These are phyloP conservation scores for Colletotrichum tabaci DNA, from an alignment of 2,329 filamentous ascomycete genomes.

Conservation along the genomic window DNA sequence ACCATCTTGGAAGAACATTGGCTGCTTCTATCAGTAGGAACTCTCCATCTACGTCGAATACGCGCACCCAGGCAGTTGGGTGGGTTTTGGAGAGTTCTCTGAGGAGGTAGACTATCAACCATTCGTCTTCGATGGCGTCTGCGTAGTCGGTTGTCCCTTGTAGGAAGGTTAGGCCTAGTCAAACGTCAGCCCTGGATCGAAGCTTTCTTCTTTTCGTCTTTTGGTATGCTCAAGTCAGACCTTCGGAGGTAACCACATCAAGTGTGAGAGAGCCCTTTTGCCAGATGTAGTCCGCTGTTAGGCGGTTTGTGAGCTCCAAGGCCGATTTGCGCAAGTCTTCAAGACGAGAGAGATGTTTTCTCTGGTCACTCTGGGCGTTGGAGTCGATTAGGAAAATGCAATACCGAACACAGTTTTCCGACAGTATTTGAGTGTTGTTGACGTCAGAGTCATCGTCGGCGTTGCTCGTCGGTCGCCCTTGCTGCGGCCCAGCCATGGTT, in stretches of 20 bases:
- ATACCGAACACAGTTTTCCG: conserved; percentile 91
- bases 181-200: conserved; percentile 8
- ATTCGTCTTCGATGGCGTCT: conserved; percentile 97
- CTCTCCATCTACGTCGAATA: conserved; percentile 92
- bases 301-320: conserved; percentile 70
- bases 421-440: conserved; percentile 62
- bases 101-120: conserved; percentile 93
- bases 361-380: conserved; percentile 63
- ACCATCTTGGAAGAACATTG: conserved; percentile 87
- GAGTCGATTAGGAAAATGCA: conserved; percentile 78
- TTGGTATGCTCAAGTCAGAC: conserved; percentile 55
- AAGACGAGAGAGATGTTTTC: conserved; percentile 75
- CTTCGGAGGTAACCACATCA: conserved; percentile 71
- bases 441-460: not conserved
- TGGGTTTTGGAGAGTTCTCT: conserved; percentile 84
- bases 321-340: conserved; percentile 80
- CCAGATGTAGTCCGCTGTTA: conserved; percentile 94
- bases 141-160: conserved; percentile 88
- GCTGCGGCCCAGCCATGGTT: not conserved
- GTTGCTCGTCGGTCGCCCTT: not conserved
- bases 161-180: conserved; percentile 71
- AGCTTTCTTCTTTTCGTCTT: not conserved
- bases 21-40: conserved; percentile 96
- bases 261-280: conserved; percentile 88
- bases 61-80: conserved; percentile 82